Base-by-base conservation (phyloP, 139 green algal genomes). In the Ettlia oleoabundans region DNA sequence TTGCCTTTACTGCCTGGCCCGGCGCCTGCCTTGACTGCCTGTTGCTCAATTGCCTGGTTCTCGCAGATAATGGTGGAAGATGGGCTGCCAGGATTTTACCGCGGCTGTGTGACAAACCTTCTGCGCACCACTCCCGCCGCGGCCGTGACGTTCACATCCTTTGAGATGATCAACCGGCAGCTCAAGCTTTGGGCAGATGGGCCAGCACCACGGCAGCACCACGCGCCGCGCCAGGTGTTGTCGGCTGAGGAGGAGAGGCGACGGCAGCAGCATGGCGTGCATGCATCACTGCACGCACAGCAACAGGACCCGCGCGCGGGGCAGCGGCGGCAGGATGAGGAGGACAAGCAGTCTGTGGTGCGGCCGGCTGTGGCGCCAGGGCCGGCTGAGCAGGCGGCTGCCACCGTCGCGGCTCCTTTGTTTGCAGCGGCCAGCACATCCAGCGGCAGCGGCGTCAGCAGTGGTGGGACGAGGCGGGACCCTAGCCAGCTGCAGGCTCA, bases 131-230 rank as follows among this genome's bases (percentile, higher is more conserved):
- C 95, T 2, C 97, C 97, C 21, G 95, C 97, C 10, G 97, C 97
- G 28, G 97, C 97, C 13, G 92, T 99, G 37, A 99, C 97, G 13
- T 99, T 99, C 88, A 99, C 96, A 3, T 94, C 82, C 53, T 99
- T 98, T 82, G 97, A 99, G 89, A 82, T 99, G 8, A 96, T 99
- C 7, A 87, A 90, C 8, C 89, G 96, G 4, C 66, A 89, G 6
- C 76, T 99, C 28, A 84, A 87, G 37, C 63, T 62, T 3, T 88
- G 84, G 84, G 79, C 78, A 2, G 78, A 82, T 51, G 19, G 43
- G 26, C 35, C 33, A 35, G 28, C 65, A 22, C 30, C 32, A 47
- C 43, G 35, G 47, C 64, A 43, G 64, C 78, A 68, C 33, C 26
- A 35, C 30, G 9, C 9, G 41, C 19, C n/a, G 26, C 55, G 21